Base-by-base conservation (phyloP, 768 basidiomycete species). In the Amanita jacksonii region DNA sequence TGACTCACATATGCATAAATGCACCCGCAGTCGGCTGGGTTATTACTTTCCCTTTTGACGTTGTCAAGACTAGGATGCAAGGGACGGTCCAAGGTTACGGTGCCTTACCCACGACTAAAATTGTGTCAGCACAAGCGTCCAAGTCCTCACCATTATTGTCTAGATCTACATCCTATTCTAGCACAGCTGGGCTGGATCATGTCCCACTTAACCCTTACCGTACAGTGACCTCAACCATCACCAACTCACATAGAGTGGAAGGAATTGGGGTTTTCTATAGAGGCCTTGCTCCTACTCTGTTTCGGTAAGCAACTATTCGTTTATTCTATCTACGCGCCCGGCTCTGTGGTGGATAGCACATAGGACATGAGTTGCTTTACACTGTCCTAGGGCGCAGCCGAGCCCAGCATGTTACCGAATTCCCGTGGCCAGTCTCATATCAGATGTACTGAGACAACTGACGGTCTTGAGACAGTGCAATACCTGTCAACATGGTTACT, bases 11-110 rank as follows among this genome's bases (percentile, higher is more conserved):
- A 9, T 25, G 20, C 37, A 24, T 28, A 20, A 18, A n/a, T n/a
- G 22, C 15, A 6, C 46, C 40, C 20, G 42, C 37, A 72, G 72
- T 72, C 7, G 85, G 85, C 7, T 93, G 89, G 89, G 28, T 79
- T 0, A 69, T 66, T 2, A 93, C 90, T 1, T 96, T 94, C 58
- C 88, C 89, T 2, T 67, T 91, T 44, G 91, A 96, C 55, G 84
- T 91, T 3, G 72, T 93, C 49, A 94, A 96, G 65, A 93, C 92
- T 10, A 77, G 90, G 4, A 76, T 92, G 52, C 91, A 96, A 59
- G 76, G 76, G 22, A 67, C 41, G 5, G 13, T 16, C 7, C 43
- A 35, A 30, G 34, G 27, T 5, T 8, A 4, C 39, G 3, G 40
- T 18, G 27, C 27, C n/a, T n/a, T n/a, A n/a, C n/a, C n/a, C n/a